Evolutionary conservation across 306 rosid species (phyloP).

Genomic region (Acacia melanoxylon): DNA sequence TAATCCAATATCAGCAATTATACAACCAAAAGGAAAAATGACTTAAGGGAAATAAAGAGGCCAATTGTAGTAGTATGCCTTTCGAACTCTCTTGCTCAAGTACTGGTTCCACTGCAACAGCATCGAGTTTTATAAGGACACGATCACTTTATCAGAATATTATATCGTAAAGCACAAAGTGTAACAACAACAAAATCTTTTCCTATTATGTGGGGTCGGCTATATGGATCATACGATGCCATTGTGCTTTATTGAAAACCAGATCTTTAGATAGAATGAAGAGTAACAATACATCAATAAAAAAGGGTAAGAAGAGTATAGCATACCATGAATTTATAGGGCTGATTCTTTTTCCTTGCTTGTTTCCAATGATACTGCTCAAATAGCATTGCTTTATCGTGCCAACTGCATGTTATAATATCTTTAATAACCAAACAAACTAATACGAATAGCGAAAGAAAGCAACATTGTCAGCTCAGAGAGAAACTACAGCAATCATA

Average conservation of each 20-base stretch:
- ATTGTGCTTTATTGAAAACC: no score
- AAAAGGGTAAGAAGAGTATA: neutral
- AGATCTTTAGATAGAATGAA: no score
- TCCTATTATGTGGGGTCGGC: no score
- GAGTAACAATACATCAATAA: no score
- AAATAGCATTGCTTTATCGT: constrained; percentile 74
- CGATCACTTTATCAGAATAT: constrained; percentile 14
- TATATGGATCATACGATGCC: no score
- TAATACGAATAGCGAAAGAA: neutral
- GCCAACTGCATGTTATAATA: constrained; percentile 67
- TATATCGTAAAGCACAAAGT: neutral
- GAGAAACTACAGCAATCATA: neutral
- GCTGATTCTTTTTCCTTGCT: constrained; percentile 72
- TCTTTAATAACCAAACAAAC: constrained; percentile 10
- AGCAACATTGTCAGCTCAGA: neutral
- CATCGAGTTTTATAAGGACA: constrained; percentile 21
- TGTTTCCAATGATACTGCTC: constrained; percentile 94
- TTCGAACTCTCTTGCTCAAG: constrained; percentile 63
- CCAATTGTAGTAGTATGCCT: constrained; percentile 75
- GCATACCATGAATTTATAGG: constrained; percentile 64
- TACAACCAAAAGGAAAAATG: neutral
- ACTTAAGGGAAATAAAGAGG: constrained; percentile 75
- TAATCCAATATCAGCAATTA: constrained; percentile 20
- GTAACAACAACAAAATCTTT: no score
- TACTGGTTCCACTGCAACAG: constrained; percentile 85